These are phyloP conservation scores for Ambrosiella beaveri DNA, from an alignment of 2,329 filamentous ascomycete species.

Conservation along the genomic window DNA sequence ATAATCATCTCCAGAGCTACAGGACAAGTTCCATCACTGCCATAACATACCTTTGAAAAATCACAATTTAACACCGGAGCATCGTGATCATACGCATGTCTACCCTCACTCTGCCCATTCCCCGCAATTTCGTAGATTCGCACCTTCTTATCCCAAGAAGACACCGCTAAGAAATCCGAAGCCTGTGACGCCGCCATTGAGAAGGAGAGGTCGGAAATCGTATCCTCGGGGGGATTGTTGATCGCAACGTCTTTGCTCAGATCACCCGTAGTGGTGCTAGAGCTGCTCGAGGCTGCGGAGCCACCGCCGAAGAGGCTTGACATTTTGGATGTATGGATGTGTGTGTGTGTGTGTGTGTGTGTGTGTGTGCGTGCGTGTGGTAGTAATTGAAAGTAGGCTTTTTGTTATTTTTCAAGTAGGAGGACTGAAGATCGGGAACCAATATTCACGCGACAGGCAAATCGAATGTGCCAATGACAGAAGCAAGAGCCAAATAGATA, in stretches of 20 bases:
- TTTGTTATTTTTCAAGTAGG: background rate
- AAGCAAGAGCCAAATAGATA: background rate
- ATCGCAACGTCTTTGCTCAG: conserved; percentile 77
- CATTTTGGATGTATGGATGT: conserved; percentile 30
- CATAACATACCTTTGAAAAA: conserved; percentile 61
- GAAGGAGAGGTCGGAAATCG: conserved; percentile 75
- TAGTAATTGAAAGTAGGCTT: background rate
- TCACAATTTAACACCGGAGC: conserved; percentile 69
- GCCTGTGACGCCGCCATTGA: conserved; percentile 40
- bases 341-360: background rate
- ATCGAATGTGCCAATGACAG: background rate
- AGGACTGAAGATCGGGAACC: background rate
- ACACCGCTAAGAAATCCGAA: conserved; percentile 68
- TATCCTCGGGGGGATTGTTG: conserved; percentile 64
- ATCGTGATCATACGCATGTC: conserved; percentile 72
- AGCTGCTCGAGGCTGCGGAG: conserved; percentile 32
- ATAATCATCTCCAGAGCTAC: background rate
- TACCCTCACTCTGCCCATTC: conserved; percentile 65
- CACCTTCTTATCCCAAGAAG: conserved; percentile 96
- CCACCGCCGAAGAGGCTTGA: conserved; percentile 43
- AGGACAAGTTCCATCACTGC: background rate
- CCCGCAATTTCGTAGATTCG: conserved; percentile 82
- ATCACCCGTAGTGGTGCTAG: conserved; percentile 67
- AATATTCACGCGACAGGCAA: background rate
- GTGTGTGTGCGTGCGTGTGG: background rate